These are phyloP conservation scores for Trichoderma semiorbis DNA, from an alignment of 2,329 filamentous ascomycete genomes.

Conservation along the genomic window DNA sequence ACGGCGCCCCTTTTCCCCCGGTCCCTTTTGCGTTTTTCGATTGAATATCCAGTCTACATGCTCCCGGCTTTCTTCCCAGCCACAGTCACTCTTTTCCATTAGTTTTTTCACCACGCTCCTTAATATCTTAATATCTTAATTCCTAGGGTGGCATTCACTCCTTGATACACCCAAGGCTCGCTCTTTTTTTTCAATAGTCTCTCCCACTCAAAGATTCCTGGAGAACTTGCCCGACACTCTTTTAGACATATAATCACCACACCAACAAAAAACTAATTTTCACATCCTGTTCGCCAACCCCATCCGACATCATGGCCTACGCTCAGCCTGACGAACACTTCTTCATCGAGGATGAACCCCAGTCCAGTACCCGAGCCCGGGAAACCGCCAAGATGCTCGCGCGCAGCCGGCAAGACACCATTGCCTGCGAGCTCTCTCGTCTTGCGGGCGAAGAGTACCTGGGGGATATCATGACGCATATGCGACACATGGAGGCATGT, in stretches of 20 bases:
- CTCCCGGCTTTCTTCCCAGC: conserved; percentile 46
- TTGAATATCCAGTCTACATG: conserved; percentile 34
- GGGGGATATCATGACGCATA: conserved; percentile 90
- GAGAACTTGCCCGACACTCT: conserved; percentile 50
- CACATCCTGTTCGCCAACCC: conserved; percentile 9
- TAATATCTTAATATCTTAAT: conserved; percentile 57
- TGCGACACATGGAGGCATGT: conserved; percentile 87
- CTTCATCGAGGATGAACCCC: conserved; percentile 55
- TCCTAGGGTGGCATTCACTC: conserved; percentile 35
- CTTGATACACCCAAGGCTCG: conserved; percentile 24
- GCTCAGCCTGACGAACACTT: conserved; percentile 44
- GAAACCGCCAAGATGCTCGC: conserved; percentile 76
- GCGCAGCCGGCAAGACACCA: conserved; percentile 78
- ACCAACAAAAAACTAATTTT: conserved; percentile 26
- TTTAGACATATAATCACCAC: conserved; percentile 30
- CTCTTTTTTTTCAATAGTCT: conserved; percentile 40
- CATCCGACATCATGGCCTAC: conserved; percentile 45
- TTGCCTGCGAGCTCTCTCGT: conserved; percentile 84
- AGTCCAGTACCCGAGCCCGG: conserved; percentile 61
- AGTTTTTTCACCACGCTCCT: conserved; percentile 52
- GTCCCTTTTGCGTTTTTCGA: conserved; percentile 33
- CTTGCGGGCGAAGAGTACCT: conserved; percentile 86
- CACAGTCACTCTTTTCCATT: conserved; percentile 56
- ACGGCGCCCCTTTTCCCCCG: conserved; percentile 42
- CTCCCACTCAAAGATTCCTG: conserved; percentile 48